Evolutionary conservation across 1,139 yeast genomes (phyloP).

Genomic region (Yamadazyma jaroonii): DNA sequence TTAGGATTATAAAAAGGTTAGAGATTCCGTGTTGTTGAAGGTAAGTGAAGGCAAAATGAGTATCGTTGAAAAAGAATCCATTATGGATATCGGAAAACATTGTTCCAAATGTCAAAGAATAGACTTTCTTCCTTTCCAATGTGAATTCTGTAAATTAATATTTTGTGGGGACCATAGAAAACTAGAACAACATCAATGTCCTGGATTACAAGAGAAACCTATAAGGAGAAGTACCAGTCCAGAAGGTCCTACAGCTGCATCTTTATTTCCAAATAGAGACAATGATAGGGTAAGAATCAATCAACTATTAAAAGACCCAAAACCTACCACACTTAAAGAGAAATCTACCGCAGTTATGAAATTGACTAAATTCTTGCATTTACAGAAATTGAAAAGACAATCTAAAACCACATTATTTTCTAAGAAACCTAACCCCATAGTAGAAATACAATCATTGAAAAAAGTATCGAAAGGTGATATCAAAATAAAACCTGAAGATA

Average conservation of each 20-base stretch:
- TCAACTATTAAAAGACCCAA: slow-evolving; percentile 20
- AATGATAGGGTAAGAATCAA: slow-evolving; percentile 40
- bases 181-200: slow-evolving; percentile 47
- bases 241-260: slow-evolving; percentile 31
- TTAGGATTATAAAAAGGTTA: background rate
- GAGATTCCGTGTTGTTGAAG: background rate
- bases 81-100: slow-evolving; percentile 69
- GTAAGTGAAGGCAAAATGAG: background rate
- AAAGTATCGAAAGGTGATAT: slow-evolving; percentile 68
- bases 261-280: slow-evolving; percentile 58
- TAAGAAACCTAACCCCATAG: slow-evolving; percentile 15
- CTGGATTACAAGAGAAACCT: slow-evolving; percentile 17
- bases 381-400: slow-evolving; percentile 22
- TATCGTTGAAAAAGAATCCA: slow-evolving; percentile 8
- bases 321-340: slow-evolving; percentile 31
- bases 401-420: slow-evolving; percentile 4
- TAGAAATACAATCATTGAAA: slow-evolving; percentile 35
- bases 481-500: slow-evolving; percentile 50
- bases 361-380: slow-evolving; percentile 41
- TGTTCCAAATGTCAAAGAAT: slow-evolving; percentile 61
- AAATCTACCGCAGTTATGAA: slow-evolving; percentile 42
- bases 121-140: slow-evolving; percentile 69
- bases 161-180: slow-evolving; percentile 61
- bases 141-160: slow-evolving; percentile 53
- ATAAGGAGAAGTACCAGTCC: slow-evolving; percentile 10